Base-by-base conservation (phyloP, 352 stramenopile genomes). In the Globisporangium apiculatum region DNA sequence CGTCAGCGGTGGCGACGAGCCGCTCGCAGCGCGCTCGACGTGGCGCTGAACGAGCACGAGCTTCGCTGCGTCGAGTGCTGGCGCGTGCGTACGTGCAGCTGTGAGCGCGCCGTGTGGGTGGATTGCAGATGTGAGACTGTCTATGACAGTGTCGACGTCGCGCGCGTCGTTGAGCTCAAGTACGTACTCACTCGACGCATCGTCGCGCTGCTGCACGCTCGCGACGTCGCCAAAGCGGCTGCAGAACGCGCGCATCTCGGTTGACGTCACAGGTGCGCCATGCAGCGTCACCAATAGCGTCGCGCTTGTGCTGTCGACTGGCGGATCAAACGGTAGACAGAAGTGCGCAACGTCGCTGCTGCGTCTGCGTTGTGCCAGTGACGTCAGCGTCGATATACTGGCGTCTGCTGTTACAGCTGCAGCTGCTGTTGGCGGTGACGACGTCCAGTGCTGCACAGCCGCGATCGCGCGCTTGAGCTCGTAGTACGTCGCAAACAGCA, bases 161-260 rank as follows among this genome's bases (percentile, higher is more conserved):
- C 85, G 76, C 0, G 71, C 68, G 56, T 94, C 85, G 56, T 87
- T 85, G 60, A 81, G 91, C 62, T 94, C 82, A 37, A 94, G 71
- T 6, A 89, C 71, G 58, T 74, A 92, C 58, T 73, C 77, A 57
- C 60, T 66, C 10, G 66, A 50, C 40, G 69, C 63, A 18, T 58
- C 43, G 17, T 87, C 72, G 45, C 73, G 67, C 61, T 85, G 80
- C 49, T 89, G 58, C n/a, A 92, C 71, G 53, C 75, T 89, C 7
- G 80, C 78, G 42, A 94, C 75, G 61, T 87, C 75, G 10, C 83
- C 83, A 55, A 85, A 90, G 36, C 65, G 80, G 4, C 73, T 62
- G 61, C 80, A 94, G 36, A 91, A 68, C 50, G 85, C 69, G 5
- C 75, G 80, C 56, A 92, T 72, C 41, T 87, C 80, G 17, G 59